Conservation (phyloP, 2,329 filamentous ascomycete species). For the Penicillium sp. region DNA sequence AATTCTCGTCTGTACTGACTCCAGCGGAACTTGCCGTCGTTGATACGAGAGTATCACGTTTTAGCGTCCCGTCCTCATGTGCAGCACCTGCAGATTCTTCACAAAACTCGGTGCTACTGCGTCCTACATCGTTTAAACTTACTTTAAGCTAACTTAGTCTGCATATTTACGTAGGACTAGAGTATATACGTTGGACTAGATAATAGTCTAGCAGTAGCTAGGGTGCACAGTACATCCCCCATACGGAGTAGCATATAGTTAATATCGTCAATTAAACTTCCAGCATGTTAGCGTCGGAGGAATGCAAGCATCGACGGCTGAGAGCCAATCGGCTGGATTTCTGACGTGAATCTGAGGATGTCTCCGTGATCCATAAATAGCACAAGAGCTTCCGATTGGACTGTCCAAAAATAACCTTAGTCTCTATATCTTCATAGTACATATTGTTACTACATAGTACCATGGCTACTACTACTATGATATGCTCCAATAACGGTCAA, state of each 20-base stretch:
- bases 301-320: background rate
- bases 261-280: background rate
- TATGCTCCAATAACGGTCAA: background rate
- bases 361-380: background rate
- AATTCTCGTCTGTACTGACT: too few species aligned
- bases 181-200: too few species aligned
- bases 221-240: background rate
- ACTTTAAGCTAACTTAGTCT: too few species aligned
- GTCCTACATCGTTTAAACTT: too few species aligned
- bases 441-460: too few species aligned
- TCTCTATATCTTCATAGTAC: too few species aligned
- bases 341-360: background rate
- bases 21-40: background rate
- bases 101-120: background rate
- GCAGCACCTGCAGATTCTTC: background rate
- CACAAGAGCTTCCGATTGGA: background rate
- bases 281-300: background rate
- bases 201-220: too few species aligned
- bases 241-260: background rate
- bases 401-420: background rate
- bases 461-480: background rate
- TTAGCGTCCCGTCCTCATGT: too few species aligned
- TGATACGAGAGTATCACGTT: background rate
- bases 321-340: background rate
- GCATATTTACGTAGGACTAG: too few species aligned